Evolutionary conservation across 805 yeast species (phyloP).

Genomic region (Metschnikowia gruessii): DNA sequence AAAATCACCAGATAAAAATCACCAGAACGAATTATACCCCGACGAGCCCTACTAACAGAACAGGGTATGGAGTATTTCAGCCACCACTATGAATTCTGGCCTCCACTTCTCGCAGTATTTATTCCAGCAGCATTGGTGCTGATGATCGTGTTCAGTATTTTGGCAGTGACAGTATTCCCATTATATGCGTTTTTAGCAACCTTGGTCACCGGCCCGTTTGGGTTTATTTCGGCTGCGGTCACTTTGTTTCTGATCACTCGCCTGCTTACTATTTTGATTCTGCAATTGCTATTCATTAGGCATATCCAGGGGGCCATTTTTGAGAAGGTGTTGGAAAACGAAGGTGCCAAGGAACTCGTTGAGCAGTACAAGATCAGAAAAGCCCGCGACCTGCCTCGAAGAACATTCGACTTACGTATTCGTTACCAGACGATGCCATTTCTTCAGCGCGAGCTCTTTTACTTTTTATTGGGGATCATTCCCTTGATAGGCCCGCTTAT

Average conservation of each 20-base stretch:
- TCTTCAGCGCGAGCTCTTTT: constrained; percentile 31
- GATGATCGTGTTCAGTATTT: constrained; percentile 31
- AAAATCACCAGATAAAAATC: no score
- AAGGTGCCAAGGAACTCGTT: constrained; percentile 46
- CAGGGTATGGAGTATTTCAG: constrained; percentile 17
- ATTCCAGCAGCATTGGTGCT: constrained; percentile 46
- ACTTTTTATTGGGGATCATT: constrained; percentile 43
- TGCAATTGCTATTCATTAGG: constrained; percentile 45
- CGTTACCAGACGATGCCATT: constrained; percentile 21
- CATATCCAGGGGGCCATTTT: constrained; percentile 45
- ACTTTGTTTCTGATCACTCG: constrained; percentile 44
- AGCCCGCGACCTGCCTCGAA: constrained; percentile 1
- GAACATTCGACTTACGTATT: constrained; percentile 3
- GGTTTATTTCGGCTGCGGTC: constrained; percentile 44
- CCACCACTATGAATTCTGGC: constrained; percentile 45
- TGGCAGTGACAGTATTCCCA: constrained; percentile 44
- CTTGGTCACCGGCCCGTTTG: constrained; percentile 50
- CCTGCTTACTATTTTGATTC: constrained; percentile 40
- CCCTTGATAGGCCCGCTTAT: constrained; percentile 61
- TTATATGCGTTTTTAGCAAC: constrained; percentile 40
- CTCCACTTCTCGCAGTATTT: constrained; percentile 40
- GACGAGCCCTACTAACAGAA: background rate
- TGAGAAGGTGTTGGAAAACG: constrained; percentile 46
- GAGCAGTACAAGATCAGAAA: constrained; percentile 15
- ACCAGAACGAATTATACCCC: no score